These are phyloP conservation scores for Hibiscus tridactylites DNA, from an alignment of 345 rosid genomes.

Conservation along the genomic window DNA sequence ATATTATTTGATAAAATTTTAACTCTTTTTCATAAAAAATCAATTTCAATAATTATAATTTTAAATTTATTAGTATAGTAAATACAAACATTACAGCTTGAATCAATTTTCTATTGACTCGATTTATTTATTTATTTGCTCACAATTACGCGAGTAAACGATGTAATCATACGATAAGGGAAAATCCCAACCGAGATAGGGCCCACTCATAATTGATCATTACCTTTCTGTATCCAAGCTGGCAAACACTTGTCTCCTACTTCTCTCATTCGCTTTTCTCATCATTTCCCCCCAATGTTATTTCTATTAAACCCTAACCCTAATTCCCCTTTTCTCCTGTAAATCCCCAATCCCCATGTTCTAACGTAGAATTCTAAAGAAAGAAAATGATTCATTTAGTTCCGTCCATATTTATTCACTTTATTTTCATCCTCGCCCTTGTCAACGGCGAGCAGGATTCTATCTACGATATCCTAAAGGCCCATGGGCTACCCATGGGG, in stretches of 20 bases:
- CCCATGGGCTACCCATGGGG: conserved; percentile 71
- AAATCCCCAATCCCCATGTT: neutral
- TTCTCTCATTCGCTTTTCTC: conserved; percentile 9
- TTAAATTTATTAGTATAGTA: too few relatives aligned
- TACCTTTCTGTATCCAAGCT: conserved; percentile 59
- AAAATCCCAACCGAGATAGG: neutral
- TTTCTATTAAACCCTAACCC: conserved; percentile 35
- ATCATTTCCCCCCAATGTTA: neutral
- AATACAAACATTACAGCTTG: too few relatives aligned
- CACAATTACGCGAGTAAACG: too few relatives aligned
- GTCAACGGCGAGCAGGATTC: conserved; percentile 24
- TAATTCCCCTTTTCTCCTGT: neutral
- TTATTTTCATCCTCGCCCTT: conserved; percentile 15
- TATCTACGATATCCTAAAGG: conserved; percentile 52
- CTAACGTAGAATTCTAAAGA: neutral
- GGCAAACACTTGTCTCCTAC: conserved; percentile 41
- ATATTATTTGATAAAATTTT: too few relatives aligned
- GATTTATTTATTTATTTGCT: too few relatives aligned
- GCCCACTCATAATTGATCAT: conserved; percentile 42
- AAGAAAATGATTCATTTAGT: neutral
- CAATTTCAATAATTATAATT: too few relatives aligned
- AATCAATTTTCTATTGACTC: too few relatives aligned
- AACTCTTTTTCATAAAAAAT: too few relatives aligned
- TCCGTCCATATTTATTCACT: conserved; percentile 19
- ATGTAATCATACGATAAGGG: too few relatives aligned